Conservation (phyloP, 2,329 filamentous ascomycete genomes). For the Stachybotrys chlorohalonatus region DNA sequence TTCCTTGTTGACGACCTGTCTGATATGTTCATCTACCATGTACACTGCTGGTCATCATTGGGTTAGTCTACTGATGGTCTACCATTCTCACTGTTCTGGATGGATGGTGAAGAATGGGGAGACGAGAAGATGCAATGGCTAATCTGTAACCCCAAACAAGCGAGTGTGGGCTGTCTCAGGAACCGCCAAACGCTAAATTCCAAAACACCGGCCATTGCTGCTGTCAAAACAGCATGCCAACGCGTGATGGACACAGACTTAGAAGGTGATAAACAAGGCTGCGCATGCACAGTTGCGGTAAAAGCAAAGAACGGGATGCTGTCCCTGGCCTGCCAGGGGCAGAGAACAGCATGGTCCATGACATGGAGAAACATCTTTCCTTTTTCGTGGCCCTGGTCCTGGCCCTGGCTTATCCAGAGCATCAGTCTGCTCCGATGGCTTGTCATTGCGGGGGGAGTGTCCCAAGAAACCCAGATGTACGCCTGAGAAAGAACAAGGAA, state of each 20-base stretch:
- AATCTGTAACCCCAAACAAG: not conserved
- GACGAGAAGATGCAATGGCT: not conserved
- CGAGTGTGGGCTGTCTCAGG: not conserved
- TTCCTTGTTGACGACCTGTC: not conserved
- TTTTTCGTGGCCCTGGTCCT: not conserved
- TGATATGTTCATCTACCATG: not conserved
- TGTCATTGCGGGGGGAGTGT: not conserved
- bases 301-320: not conserved
- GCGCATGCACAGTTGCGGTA: not conserved
- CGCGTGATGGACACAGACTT: not conserved
- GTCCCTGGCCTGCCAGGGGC: not conserved
- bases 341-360: not conserved
- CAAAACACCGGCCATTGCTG: not conserved
- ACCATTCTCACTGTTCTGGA: not conserved
- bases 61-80: not conserved
- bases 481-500: not conserved
- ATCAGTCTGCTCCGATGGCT: not conserved
- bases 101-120: not conserved
- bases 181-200: not conserved
- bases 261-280: not conserved
- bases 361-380: not conserved
- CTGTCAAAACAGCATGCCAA: not conserved
- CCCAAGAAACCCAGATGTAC: not conserved
- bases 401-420: not conserved
- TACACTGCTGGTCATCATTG: not conserved